phyloP scores from a whole-genome alignment of 306 rosid genomes.

The Rubus idaeus region DNA sequence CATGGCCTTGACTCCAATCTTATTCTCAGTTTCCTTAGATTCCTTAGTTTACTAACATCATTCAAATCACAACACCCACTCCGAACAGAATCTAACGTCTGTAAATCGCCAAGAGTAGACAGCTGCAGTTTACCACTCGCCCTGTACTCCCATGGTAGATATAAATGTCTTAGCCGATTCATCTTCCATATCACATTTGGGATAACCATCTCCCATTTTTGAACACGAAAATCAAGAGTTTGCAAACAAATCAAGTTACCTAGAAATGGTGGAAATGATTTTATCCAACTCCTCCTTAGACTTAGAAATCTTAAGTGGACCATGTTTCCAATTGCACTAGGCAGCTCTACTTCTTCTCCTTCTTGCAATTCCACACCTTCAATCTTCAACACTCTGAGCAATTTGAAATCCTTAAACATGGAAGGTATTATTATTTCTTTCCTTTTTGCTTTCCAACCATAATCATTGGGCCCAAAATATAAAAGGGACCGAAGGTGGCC shows the following conservation, averaged over 20 bases:
- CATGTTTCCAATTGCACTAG: too few relatives aligned
- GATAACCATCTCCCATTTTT: neutral
- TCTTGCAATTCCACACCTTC: conserved; percentile 33
- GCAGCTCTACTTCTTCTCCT: neutral
- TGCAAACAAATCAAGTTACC: neutral
- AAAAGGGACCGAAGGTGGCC: conserved; percentile 37
- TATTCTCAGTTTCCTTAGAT: conserved; percentile 38
- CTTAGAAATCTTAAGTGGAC: too few relatives aligned
- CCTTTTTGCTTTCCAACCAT: neutral
- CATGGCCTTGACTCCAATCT: neutral
- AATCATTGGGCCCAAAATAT: conserved; percentile 4
- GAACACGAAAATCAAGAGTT: neutral
- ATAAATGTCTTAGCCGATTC: conserved; percentile 50
- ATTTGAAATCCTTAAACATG: conserved; percentile 19
- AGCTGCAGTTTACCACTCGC: conserved; percentile 19
- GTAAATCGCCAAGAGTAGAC: conserved; percentile 28
- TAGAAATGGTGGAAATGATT: too few relatives aligned
- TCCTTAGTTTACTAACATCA: conserved; percentile 30
- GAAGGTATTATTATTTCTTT: conserved; percentile 1
- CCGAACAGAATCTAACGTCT: conserved; percentile 36
- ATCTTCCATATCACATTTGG: conserved; percentile 33
- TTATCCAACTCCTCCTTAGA: too few relatives aligned
- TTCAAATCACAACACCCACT: conserved; percentile 34
- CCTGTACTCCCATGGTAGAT: conserved; percentile 35
- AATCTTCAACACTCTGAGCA: conserved; percentile 47